Base-by-base conservation (phyloP, 495 filamentous ascomycete species). In the Geoglossum glabrum region DNA sequence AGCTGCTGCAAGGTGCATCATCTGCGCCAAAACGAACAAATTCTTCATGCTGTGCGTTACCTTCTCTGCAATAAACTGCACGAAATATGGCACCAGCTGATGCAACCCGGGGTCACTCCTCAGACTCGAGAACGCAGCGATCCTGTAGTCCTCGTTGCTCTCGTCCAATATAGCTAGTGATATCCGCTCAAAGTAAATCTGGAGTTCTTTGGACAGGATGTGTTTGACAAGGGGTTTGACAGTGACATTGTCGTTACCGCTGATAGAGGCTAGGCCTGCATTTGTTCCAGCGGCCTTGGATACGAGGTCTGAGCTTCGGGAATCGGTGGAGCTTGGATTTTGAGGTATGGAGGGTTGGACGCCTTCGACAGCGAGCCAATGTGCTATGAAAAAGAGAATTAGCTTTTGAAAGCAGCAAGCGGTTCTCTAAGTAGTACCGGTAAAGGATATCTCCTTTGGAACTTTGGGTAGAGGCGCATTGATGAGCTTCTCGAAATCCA, bases 401-500 rank as follows among this genome's bases (percentile, higher is more conserved):
- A 45, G 1, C 17, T 21, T 45, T 3, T 5, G 5, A 34, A 55
- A 19, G 11, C 15, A 59, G 47, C 17, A 6, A 36, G 55, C 33
- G 43, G 43, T 30, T 28, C 19, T 65, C 74, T 45, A 19, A 19
- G 17, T 10, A 45, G 63, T 70, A 93, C 88, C 82, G 9, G 92
- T 97, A 64, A 95, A 88, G 27, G 81, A 83, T 38, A 90, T 82
- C 65, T 98, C 92, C n/a, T 88, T 73, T 6, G 92, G 93, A 13
- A 98, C 88, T 64, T 90, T 96, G 7, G 92, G 92, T 58, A 98
- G 70, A 6, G 92, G 87, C 43, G 85, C 85, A 72, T 98, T 98
- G 67, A 98, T 97, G 61, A 98, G 71, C 71, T 96, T 96, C 71
- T 98, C 92, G 65, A 98, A 96, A 66, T 98, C 92, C 30, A 96